A percentile compares a stretch with the other conserved stretches of the same genome.
phyloP scores from a whole-genome alignment of 2,329 filamentous ascomycete genomes.

The Teratosphaeriaceae sp. region DNA sequence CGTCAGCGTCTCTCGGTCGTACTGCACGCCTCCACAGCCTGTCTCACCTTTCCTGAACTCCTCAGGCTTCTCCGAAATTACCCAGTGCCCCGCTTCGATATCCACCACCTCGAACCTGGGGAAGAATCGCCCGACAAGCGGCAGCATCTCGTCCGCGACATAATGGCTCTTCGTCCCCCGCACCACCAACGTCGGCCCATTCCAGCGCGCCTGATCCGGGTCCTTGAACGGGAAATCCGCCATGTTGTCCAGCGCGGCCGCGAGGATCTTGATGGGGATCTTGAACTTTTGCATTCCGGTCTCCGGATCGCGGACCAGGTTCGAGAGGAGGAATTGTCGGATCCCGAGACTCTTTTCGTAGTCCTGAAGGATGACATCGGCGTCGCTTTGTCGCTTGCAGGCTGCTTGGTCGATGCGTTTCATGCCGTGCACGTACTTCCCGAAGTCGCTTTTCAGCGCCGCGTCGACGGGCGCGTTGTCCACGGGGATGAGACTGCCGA shows the following conservation, averaged over 20 bases:
- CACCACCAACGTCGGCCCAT: constrained; percentile 74
- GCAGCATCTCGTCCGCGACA: constrained; percentile 71
- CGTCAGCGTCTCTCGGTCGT: too few species aligned
- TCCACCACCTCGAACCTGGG: constrained; percentile 67
- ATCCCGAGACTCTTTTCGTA: constrained; percentile 71
- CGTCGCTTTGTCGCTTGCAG: constrained; percentile 65
- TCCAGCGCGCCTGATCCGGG: constrained; percentile 60
- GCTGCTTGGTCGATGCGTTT: constrained; percentile 64
- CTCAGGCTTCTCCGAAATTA: constrained; percentile 82
- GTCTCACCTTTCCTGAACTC: constrained; percentile 64
- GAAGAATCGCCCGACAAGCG: constrained; percentile 76
- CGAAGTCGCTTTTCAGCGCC: constrained; percentile 66
- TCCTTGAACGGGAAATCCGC: constrained; percentile 84
- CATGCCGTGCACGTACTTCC: constrained; percentile 78
- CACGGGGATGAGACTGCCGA: constrained; percentile 70
- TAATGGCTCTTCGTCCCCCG: constrained; percentile 71
- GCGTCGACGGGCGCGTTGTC: constrained; percentile 90
- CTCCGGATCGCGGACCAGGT: constrained; percentile 56
- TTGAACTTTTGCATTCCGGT: constrained; percentile 62
- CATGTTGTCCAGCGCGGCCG: constrained; percentile 62
- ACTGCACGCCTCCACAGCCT: constrained; percentile 8
- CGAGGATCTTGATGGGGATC: constrained; percentile 68
- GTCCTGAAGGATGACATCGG: constrained; percentile 67
- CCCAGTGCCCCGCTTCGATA: constrained; percentile 77
- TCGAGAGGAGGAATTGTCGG: constrained; percentile 87